These are phyloP conservation scores for Fusarium continuum DNA, from an alignment of 2,329 filamentous ascomycete species.

Conservation along the genomic window DNA sequence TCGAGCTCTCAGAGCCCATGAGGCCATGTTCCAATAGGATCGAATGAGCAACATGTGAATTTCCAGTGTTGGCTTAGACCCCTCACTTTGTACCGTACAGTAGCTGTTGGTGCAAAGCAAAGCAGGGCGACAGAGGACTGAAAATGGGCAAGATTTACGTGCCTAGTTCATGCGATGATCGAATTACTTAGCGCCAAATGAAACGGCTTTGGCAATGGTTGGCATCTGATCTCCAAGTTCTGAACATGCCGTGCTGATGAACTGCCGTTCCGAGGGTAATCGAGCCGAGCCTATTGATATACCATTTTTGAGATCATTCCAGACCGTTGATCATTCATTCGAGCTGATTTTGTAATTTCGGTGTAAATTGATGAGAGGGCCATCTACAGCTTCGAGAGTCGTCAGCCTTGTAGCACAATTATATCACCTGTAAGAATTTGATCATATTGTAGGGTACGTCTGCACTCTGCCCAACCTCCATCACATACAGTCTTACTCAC, in stretches of 20 bases:
- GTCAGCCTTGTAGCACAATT: background rate
- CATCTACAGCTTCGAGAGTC: background rate
- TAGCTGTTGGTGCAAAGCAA: too few species aligned
- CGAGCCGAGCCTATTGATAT: background rate
- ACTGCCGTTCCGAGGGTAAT: background rate
- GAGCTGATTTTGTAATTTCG: constrained; percentile 13
- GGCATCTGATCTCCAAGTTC: background rate
- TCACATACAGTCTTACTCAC: too few species aligned
- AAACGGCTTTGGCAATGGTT: background rate
- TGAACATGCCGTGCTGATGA: background rate
- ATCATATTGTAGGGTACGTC: background rate
- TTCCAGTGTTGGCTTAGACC: too few species aligned
- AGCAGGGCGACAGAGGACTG: too few species aligned
- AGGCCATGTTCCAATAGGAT: too few species aligned
- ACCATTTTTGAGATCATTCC: background rate
- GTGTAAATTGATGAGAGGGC: background rate
- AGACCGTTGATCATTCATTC: background rate
- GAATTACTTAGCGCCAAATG: constrained; percentile 5
- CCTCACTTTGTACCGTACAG: too few species aligned
- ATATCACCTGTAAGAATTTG: background rate
- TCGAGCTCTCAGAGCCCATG: too few species aligned
- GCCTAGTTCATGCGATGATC: background rate
- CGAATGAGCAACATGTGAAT: too few species aligned
- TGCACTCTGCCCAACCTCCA: too few species aligned
- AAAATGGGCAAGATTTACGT: too few species aligned